Percentiles rank a stretch among this genome's conserved stretches.
phyloP scores from a whole-genome alignment of 768 basidiomycete genomes.

The Kwoniella heveanensis region DNA sequence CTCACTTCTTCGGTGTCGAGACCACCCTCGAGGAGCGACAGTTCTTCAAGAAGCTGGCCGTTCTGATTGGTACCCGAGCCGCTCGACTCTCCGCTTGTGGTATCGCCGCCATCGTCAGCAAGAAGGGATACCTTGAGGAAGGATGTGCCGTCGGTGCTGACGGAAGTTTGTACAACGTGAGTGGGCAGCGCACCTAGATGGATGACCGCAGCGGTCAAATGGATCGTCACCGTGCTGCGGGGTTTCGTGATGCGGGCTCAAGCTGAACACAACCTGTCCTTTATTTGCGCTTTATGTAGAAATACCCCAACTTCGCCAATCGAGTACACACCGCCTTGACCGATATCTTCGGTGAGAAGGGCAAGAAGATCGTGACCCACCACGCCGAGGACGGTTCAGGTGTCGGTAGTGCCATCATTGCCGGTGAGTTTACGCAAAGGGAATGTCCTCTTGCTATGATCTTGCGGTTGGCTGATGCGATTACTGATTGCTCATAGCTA shows the following conservation, averaged over 20 bases:
- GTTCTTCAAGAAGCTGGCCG: conserved; percentile 93
- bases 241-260: neutral
- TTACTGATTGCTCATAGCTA: conserved; percentile 61
- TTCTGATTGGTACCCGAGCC: conserved; percentile 82
- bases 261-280: neutral
- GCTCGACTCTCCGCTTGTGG: conserved; percentile 91
- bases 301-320: conserved; percentile 95
- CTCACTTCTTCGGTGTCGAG: conserved; percentile 94
- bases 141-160: conserved; percentile 68
- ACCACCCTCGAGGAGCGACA: conserved; percentile 94
- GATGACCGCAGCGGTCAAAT: no score
- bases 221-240: no score
- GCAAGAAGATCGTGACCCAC: conserved; percentile 75
- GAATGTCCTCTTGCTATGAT: no score
- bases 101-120: conserved; percentile 92
- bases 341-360: conserved; percentile 96
- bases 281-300: conserved; percentile 60
- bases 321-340: conserved; percentile 87
- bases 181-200: no score
- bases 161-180: conserved; percentile 89
- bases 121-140: conserved; percentile 89
- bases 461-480: neutral
- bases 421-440: conserved; percentile 60
- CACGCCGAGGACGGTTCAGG: conserved; percentile 91
- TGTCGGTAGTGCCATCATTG: conserved; percentile 95